Base-by-base conservation (phyloP, 768 basidiomycete genomes). In the Boletus rex-veris region DNA sequence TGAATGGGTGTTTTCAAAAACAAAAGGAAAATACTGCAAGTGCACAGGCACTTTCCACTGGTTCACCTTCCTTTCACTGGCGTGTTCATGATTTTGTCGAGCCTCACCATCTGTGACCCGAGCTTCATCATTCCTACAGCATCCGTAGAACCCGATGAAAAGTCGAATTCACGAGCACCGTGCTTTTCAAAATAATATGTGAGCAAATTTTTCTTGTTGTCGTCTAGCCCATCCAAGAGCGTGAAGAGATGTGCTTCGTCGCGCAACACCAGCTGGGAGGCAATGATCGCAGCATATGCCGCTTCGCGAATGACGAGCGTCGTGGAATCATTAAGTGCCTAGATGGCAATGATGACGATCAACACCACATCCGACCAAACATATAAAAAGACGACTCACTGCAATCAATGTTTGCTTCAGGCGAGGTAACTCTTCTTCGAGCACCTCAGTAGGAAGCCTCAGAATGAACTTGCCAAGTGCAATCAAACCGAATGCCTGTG, bases 151-250 rank as follows among this genome's bases (percentile, higher is more conserved):
- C 66, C 67, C 26, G 63, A 64, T 12, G 64, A 66, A 47, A 70
- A 71, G 48, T 69, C 68, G 47, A 68, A 60, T 41, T 81, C 88
- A 19, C 91, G 77, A 10, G 80, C 88, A 31, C 85, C 85, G 62
- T 92, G 88, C 68, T 92, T 93, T 68, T 92, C 91, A 59, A 94
- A 94, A 52, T 92, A 75, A 60, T 94, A 94, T 2, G 92, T 91
- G 45, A 94, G 74, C 16, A 93, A 75, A 65, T 94, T 92, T 77
- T 92, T 92, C 77, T 93, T 91, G 62, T 90, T 90, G 55, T 91
- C 87, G n/a, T 89, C 83, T 39, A 94, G 76, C 6, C 87, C 88
- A 53, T 90, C 88, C 42, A 94, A 73, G 16, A 94, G 80, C 36
- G 82, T 75, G 61, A 94, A 94, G 1, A 94, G 75, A 59, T 91